phyloP scores from a whole-genome alignment of 192 early-diverging fungal species.

The Thoreauomyces humboldtii region DNA sequence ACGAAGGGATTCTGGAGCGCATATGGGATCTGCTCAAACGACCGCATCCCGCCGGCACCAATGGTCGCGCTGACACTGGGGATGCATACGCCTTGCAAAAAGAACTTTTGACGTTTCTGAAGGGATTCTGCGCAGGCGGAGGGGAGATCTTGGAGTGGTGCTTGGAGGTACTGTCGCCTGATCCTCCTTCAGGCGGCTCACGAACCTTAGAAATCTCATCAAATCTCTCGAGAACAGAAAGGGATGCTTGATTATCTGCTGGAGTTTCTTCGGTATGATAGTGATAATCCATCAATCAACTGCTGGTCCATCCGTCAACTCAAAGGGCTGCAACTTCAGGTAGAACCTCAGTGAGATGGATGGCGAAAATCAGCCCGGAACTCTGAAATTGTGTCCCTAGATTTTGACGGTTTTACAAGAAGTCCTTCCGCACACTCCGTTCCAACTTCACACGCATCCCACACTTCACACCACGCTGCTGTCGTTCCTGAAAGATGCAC shows the following conservation, averaged over 20 bases:
- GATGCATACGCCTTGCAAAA: neutral
- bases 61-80: neutral
- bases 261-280: slow-evolving; percentile 26
- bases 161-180: neutral
- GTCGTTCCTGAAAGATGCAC: slow-evolving; percentile 27
- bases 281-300: slow-evolving; percentile 11
- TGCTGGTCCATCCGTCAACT: slow-evolving; percentile 36
- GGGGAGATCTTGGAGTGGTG: slow-evolving; percentile 10
- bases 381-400: slow-evolving; percentile 18
- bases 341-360: too few relatives aligned
- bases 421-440: slow-evolving; percentile 27
- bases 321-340: slow-evolving; percentile 36
- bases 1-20: neutral
- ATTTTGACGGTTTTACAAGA: slow-evolving; percentile 28
- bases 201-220: too few relatives aligned
- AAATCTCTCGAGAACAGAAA: too few relatives aligned
- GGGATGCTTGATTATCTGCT: slow-evolving; percentile 40
- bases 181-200: too few relatives aligned
- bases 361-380: too few relatives aligned
- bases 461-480: slow-evolving; percentile 22
- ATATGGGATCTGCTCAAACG: neutral
- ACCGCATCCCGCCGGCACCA: neutral
- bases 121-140: neutral
- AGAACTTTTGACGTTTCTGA: slow-evolving; percentile 1
- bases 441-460: slow-evolving; percentile 22